phyloP scores from a whole-genome alignment of 495 filamentous ascomycete genomes.

The Emericellopsis terricola region DNA sequence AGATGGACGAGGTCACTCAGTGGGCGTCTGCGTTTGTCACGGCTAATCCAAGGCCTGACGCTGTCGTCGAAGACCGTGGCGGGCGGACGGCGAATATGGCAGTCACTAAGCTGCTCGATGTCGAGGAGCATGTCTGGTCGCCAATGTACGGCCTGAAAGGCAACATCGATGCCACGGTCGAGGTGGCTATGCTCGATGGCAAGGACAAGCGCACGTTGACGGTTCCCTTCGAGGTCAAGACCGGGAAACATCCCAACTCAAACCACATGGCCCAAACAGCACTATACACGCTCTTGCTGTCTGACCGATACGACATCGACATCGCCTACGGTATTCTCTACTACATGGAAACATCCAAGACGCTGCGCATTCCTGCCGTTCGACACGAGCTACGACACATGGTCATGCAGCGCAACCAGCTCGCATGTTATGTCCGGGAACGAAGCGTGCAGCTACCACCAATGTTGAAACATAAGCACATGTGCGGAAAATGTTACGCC shows the following conservation, averaged over 20 bases:
- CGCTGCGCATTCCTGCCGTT: conserved; percentile 64
- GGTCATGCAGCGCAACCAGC: conserved; percentile 86
- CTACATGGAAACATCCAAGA: conserved; percentile 81
- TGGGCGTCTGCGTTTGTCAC: conserved; percentile 77
- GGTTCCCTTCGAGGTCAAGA: conserved; percentile 90
- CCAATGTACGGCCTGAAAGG: conserved; percentile 94
- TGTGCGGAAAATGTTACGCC: conserved; percentile 74
- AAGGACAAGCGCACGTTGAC: conserved; percentile 46
- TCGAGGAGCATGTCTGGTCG: conserved; percentile 96
- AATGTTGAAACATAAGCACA: conserved; percentile 62
- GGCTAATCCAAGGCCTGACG: conserved; percentile 47
- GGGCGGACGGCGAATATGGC: conserved; percentile 56
- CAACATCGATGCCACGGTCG: conserved; percentile 94
- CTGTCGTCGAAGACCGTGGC: conserved; percentile 62
- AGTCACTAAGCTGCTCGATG: conserved; percentile 83
- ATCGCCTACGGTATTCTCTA: conserved; percentile 80
- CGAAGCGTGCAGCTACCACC: conserved; percentile 57
- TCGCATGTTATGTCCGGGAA: conserved; percentile 71
- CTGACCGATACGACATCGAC: conserved; percentile 87
- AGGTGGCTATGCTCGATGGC: conserved; percentile 63
- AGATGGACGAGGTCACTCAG: conserved; percentile 53
- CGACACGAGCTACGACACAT: conserved; percentile 79
- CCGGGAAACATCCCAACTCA: conserved; percentile 60
- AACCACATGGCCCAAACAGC: conserved; percentile 85
- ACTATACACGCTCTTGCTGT: conserved; percentile 80